These are phyloP conservation scores for Candida bentonensis DNA, from an alignment of 805 yeast genomes.

Conservation along the genomic window DNA sequence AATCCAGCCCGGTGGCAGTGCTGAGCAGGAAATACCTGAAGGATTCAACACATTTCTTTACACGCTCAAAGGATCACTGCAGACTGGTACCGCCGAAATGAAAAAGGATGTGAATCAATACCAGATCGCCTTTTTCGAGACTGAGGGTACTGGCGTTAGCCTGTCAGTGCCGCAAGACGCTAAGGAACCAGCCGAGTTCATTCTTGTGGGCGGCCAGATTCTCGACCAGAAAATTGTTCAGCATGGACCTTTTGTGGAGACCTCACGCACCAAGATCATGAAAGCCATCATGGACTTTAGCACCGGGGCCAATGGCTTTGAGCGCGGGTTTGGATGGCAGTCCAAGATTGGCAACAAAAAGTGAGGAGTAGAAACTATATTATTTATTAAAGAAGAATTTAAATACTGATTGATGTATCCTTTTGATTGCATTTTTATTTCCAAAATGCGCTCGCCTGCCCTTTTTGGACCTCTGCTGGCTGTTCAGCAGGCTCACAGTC, in stretches of 20 bases:
- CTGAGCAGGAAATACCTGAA: slow-evolving; percentile 43
- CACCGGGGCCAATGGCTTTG: slow-evolving; percentile 13
- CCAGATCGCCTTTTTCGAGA: slow-evolving; percentile 28
- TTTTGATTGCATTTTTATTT: no score
- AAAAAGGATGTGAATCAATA: slow-evolving; percentile 19
- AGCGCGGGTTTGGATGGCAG: slow-evolving; percentile 14
- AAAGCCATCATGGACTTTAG: slow-evolving; percentile 50
- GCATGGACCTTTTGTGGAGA: slow-evolving; percentile 88
- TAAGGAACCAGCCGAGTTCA: slow-evolving; percentile 39
- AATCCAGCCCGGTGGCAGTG: slow-evolving; percentile 40
- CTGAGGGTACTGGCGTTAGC: slow-evolving; percentile 23
- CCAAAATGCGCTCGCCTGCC: no score
- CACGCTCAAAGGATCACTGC: slow-evolving; percentile 45
- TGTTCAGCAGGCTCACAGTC: no score
- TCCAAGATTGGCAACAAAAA: slow-evolving; percentile 14
- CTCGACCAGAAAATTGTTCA: slow-evolving; percentile 67
- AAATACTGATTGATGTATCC: no score
- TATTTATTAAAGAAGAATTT: no score
- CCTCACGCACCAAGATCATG: slow-evolving; percentile 48
- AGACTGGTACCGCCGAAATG: slow-evolving; percentile 20
- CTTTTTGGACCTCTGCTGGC: no score
- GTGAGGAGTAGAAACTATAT: no score
- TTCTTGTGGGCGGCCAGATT: slow-evolving; percentile 59
- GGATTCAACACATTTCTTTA: slow-evolving; percentile 64
- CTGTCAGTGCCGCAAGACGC: not conserved